A percentile compares a stretch with the other conserved stretches of the same genome.
These are phyloP conservation scores for Stemphylium vesicarium DNA, from an alignment of 2,329 filamentous ascomycete genomes.

Conservation along the genomic window DNA sequence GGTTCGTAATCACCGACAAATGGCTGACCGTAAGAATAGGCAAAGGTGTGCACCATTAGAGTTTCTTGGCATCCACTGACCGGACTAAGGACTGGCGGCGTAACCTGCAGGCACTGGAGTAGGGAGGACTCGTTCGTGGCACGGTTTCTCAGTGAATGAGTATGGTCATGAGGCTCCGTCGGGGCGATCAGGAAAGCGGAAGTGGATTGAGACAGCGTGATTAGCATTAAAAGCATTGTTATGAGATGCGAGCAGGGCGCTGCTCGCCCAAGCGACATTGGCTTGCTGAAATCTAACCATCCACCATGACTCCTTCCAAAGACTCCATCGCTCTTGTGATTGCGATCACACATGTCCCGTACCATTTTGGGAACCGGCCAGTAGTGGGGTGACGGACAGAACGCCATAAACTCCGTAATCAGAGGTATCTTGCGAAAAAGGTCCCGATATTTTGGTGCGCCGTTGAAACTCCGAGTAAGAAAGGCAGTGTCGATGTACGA, in stretches of 20 bases:
- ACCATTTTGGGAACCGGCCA: slow-evolving; percentile 16
- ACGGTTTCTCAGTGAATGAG: slow-evolving; percentile 26
- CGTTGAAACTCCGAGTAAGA: slow-evolving; percentile 15
- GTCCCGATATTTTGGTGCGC: slow-evolving; percentile 10
- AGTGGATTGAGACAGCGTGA: slow-evolving; percentile 36
- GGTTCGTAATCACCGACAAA: slow-evolving; percentile 74
- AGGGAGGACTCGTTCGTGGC: slow-evolving; percentile 39
- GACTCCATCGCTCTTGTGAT: slow-evolving; percentile 21
- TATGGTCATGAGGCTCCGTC: slow-evolving; percentile 19
- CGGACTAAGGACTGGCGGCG: slow-evolving; percentile 67
- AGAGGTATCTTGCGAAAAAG: slow-evolving; percentile 35
- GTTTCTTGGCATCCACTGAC: slow-evolving; percentile 57
- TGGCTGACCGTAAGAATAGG: slow-evolving; percentile 73
- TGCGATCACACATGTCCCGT: slow-evolving; percentile 26
- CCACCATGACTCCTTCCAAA: slow-evolving; percentile 22
- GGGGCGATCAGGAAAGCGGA: slow-evolving; percentile 27
- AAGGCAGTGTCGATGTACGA: slow-evolving; percentile 7
- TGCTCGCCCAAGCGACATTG: slow-evolving; percentile 18
- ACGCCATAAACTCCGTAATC: slow-evolving; percentile 38
- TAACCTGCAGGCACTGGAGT: slow-evolving; percentile 72
- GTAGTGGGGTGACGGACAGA: slow-evolving; percentile 20
- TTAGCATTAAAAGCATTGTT: slow-evolving; percentile 44
- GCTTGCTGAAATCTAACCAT: slow-evolving; percentile 15
- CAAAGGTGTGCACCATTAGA: slow-evolving; percentile 76
- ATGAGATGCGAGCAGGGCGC: slow-evolving; percentile 25